Evolutionary conservation across 2,329 filamentous ascomycete genomes (phyloP).

Genomic region (Pseudopithomyces chartarum): DNA sequence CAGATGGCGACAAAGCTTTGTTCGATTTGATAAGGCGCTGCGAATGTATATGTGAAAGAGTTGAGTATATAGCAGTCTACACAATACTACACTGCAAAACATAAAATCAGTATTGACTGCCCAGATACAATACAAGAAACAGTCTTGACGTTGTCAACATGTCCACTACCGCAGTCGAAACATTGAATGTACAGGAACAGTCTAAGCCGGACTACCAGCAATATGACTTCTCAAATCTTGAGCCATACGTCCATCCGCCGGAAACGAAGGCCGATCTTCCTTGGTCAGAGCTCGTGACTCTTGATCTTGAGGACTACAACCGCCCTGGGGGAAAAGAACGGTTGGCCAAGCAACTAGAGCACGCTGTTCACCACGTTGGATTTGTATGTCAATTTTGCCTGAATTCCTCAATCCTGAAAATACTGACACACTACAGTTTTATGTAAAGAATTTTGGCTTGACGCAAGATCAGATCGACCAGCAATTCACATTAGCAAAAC

Average conservation of each 20-base stretch:
- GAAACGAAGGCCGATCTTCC: slow-evolving; percentile 56
- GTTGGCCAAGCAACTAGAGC: slow-evolving; percentile 59
- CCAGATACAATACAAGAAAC: too few relatives aligned
- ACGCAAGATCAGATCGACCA: slow-evolving; percentile 63
- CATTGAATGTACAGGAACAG: slow-evolving; percentile 4
- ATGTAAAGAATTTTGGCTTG: slow-evolving; percentile 66
- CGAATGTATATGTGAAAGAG: neutral
- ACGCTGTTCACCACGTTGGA: slow-evolving; percentile 58
- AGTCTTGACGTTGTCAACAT: slow-evolving; percentile 9
- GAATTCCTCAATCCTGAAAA: neutral
- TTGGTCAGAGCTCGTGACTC: slow-evolving; percentile 50
- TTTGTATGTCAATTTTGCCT: slow-evolving; percentile 23
- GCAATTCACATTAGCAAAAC: slow-evolving; percentile 65
- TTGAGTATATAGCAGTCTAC: neutral
- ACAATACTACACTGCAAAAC: too few relatives aligned
- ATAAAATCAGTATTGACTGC: too few relatives aligned
- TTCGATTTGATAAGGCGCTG: slow-evolving; percentile 14
- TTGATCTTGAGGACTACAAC: slow-evolving; percentile 62
- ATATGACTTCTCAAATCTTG: slow-evolving; percentile 40
- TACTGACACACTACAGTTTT: slow-evolving; percentile 55
- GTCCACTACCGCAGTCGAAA: slow-evolving; percentile 25
- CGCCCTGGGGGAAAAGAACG: slow-evolving; percentile 60
- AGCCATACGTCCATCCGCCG: slow-evolving; percentile 52
- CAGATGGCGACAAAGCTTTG: slow-evolving; percentile 24
- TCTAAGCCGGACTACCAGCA: slow-evolving; percentile 18